Percentiles rank a stretch among this genome's conserved stretches.
Conservation (phyloP, 352 stramenopile genomes). For the Pythium periplocum region DNA sequence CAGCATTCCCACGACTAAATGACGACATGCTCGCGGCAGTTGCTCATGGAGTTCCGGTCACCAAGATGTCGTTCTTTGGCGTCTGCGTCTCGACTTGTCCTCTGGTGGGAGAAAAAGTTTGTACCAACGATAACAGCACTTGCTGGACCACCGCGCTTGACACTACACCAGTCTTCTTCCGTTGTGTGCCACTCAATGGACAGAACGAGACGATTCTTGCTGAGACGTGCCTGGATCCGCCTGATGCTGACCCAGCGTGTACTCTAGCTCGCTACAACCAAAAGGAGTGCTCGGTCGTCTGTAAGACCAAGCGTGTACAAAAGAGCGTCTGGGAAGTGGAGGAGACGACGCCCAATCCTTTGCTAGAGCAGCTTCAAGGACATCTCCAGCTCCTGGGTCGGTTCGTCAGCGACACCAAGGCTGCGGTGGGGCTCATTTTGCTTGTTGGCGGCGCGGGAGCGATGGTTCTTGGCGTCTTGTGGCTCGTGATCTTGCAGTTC, state of each 20-base stretch:
- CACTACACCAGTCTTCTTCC: slow-evolving; percentile 56
- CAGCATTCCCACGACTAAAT: slow-evolving; percentile 74
- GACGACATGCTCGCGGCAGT: slow-evolving; percentile 64
- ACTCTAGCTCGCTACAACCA: slow-evolving; percentile 33
- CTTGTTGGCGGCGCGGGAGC: slow-evolving; percentile 45
- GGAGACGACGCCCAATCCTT: slow-evolving; percentile 46
- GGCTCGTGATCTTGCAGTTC: slow-evolving; percentile 74
- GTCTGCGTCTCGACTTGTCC: slow-evolving; percentile 71
- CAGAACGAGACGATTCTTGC: slow-evolving; percentile 54
- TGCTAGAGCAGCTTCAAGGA: slow-evolving; percentile 69
- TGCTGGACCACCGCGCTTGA: slow-evolving; percentile 59
- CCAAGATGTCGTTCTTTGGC: slow-evolving; percentile 70
- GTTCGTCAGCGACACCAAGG: slow-evolving; percentile 73
- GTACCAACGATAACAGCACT: slow-evolving; percentile 60
- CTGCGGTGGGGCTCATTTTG: slow-evolving; percentile 52
- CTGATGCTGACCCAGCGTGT: slow-evolving; percentile 44
- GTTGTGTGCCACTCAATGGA: slow-evolving; percentile 63
- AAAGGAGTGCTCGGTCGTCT: slow-evolving; percentile 33
- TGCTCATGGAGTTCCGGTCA: slow-evolving; percentile 28
- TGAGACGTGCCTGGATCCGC: slow-evolving; percentile 57
- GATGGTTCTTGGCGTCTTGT: slow-evolving; percentile 53
- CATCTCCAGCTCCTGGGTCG: slow-evolving; percentile 49
- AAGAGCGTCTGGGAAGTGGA: slow-evolving; percentile 58
- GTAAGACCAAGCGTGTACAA: slow-evolving; percentile 62
- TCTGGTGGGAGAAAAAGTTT: slow-evolving; percentile 38